Evolutionary conservation across 2,329 filamentous ascomycete genomes (phyloP), one percentile per base, ranked within the genome.

Genomic region (Colletotrichum sp.): DNA sequence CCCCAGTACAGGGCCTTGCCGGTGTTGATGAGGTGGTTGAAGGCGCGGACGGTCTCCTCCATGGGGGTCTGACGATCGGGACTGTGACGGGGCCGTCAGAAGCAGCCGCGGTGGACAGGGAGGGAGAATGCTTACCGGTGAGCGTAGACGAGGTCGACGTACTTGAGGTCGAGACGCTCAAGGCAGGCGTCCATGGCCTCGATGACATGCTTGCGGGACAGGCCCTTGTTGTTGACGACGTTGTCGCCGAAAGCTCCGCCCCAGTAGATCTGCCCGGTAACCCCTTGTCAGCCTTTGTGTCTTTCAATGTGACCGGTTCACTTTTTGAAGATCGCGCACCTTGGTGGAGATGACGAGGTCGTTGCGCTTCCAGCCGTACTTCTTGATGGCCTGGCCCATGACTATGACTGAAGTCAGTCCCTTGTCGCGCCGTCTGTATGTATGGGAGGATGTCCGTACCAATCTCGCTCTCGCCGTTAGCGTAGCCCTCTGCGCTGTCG

Each of bases 1-100:
- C 92, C 92, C 92, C 92, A 94, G 86, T 94, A 94, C 78, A 95
- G 90, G 4, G 92, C 91, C 85, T 94, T 92, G 78, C 93, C 93
- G 1, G 88, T 88, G 82, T 92, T 87, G 82, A 95, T 94, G 69
- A 95, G 84, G 83, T 94, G 88, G 86, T 94, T 94, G 86, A 95
- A 94, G 69, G 90, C 92, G 69, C 92, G 90, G 49, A 95, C 92
- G 3, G 90, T 92, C 85, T 95, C 93, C 82, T 94, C 92, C 85
- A 94, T 94, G 4, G 93, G 93, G 0, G 92, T 94, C 63, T 90
- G 86, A 10, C 91, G 88, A 81, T 95, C 93, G 2, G 92, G 91
- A 8, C 77, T 78, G 13, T 18, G 8, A n/a, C 24, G 24, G 4
- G 44, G 3, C 1, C n/a, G 57, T 77, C 30, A 76, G 67, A 9